Evolutionary conservation across 2,329 filamentous ascomycete genomes (phyloP), one percentile per base, ranked within the genome.

Genomic region (Talaromyces sp.): DNA sequence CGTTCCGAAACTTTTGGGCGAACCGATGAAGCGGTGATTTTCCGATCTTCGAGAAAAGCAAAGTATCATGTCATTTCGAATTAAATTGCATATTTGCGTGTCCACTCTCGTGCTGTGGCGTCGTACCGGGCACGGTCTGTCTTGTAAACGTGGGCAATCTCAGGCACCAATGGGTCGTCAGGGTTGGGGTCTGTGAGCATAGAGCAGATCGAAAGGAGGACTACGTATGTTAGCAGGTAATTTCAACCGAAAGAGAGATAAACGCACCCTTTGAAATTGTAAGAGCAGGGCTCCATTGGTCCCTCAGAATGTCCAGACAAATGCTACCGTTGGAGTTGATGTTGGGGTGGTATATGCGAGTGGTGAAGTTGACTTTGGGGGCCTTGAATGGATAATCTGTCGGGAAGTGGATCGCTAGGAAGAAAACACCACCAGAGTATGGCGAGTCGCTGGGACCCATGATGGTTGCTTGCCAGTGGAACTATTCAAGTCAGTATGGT

Each of bases 331-430:
- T 98, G 72, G 92, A 96, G 88, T 99, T 99, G 92, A 99, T 99
- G 84, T 99, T 99, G 75, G 95, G 95, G 84, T 99, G 95, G 81
- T 99, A 99, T 85, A 99, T 98, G 78, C 94, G 91, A 70, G 95
- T 99, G 74, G 93, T 98, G 87, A 99, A 99, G 90, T 97, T 97
- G 82, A 99, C 93, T 88, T 99, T 99, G 73, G 95, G 95, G 69
- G 95, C 95, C 90, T 99, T 99, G 87, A 99, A 99, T 48, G 95
- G 95, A 83, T 99, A 99, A 86, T 99, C 95, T 86, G 95, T 99
- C 72, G 95, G 95, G 86, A 99, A 98, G 83, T 97, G 93, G 78
- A 99, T 99, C 73, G 91, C 90, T 71, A 99, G 88, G 88, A 99
- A 99, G 87, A 99, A 99, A 73, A 99, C 94, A 77, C 95, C 95